Evolutionary conservation across 805 yeast species (phyloP).

Genomic region (Diddensiella caesifluorescens): DNA sequence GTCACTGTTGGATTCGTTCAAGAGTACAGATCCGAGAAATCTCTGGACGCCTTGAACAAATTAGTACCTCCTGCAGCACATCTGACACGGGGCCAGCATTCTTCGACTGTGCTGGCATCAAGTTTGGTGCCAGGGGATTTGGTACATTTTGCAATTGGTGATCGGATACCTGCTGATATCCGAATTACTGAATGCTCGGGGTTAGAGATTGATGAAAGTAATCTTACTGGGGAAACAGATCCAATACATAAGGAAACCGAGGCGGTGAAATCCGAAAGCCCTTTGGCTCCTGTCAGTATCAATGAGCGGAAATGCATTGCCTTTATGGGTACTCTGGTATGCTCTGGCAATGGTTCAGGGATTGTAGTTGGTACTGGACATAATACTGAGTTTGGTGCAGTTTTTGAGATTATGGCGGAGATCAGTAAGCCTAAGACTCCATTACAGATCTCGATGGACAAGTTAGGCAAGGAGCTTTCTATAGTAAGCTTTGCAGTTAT

Average conservation of each 20-base stretch:
- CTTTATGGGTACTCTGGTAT: constrained; percentile 94
- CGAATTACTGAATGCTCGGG: constrained; percentile 75
- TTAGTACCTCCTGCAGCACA: constrained; percentile 97
- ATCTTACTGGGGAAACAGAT: constrained; percentile 89
- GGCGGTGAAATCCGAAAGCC: constrained; percentile 28
- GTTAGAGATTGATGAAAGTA: constrained; percentile 84
- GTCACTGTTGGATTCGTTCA: constrained; percentile 97
- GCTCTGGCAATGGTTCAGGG: constrained; percentile 94
- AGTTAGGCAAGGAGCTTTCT: constrained; percentile 86
- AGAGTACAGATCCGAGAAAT: constrained; percentile 92
- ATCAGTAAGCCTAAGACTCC: constrained; percentile 99
- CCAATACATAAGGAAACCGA: constrained; percentile 69
- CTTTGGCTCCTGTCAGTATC: constrained; percentile 40
- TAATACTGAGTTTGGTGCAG: constrained; percentile 89
- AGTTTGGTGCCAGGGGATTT: constrained; percentile 93
- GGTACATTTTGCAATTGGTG: constrained; percentile 86
- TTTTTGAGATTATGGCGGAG: constrained; percentile 89
- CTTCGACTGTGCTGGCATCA: constrained; percentile 79
- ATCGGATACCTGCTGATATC: constrained; percentile 93
- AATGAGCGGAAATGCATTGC: constrained; percentile 75
- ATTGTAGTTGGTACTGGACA: constrained; percentile 86
- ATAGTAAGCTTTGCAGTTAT: constrained; percentile 79
- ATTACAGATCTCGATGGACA: constrained; percentile 90
- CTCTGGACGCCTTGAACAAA: constrained; percentile 85
- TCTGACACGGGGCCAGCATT: constrained; percentile 72